These are phyloP conservation scores for Gardenia jasminoides DNA, from an alignment of 257 asterid species.

Conservation along the genomic window DNA sequence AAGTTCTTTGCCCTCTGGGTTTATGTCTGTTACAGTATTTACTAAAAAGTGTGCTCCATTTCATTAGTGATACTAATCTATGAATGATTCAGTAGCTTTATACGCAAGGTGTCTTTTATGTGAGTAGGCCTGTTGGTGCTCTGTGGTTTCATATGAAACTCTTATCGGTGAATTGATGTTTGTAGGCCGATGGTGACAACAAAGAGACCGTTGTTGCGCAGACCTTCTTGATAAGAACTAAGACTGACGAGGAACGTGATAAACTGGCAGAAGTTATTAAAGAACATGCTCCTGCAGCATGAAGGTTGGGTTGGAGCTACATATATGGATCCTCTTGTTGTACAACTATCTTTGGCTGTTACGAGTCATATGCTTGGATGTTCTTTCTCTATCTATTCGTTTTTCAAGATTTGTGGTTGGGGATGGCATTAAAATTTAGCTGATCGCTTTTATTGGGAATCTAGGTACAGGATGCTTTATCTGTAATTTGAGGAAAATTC, in stretches of 20 bases:
- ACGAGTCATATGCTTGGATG: slow-evolving; percentile 12
- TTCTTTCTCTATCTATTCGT: not conserved
- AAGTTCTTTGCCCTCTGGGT: not conserved
- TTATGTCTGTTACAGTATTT: not conserved
- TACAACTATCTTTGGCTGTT: slow-evolving; percentile 24
- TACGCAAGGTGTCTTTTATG: not conserved
- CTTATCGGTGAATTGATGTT: not conserved
- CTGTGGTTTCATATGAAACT: not conserved
- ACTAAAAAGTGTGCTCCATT: not conserved
- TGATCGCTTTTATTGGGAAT: not conserved
- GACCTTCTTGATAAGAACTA: slow-evolving; percentile 75
- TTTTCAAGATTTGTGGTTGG: not conserved
- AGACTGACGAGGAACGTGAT: slow-evolving; percentile 67
- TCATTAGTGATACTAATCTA: not conserved
- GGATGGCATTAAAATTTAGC: not conserved
- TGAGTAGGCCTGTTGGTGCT: not conserved
- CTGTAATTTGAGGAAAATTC: slow-evolving; percentile 3
- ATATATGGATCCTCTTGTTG: slow-evolving; percentile 35
- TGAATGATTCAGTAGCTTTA: not conserved
- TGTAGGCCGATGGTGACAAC: slow-evolving; percentile 54
- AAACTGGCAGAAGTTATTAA: slow-evolving; percentile 74
- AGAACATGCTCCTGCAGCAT: slow-evolving; percentile 73
- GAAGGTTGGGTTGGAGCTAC: slow-evolving; percentile 16
- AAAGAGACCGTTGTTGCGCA: slow-evolving; percentile 57
- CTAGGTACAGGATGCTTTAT: not conserved